Conservation (phyloP, 2,329 filamentous ascomycete species). For the Aspergillus sojae region DNA sequence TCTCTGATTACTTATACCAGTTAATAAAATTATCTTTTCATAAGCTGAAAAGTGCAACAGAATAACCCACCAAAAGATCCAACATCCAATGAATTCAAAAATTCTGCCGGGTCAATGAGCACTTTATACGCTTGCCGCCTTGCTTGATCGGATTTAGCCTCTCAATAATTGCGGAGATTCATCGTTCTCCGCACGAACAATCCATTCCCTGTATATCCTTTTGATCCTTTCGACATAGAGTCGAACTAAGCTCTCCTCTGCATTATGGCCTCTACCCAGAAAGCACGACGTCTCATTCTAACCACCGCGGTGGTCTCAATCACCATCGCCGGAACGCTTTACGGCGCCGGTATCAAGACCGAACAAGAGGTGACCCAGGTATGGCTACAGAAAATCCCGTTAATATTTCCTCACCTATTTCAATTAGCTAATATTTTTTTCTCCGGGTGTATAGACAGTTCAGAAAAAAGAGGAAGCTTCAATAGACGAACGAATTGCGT, state of each 20-base stretch:
- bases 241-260: neutral
- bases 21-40: rapidly evolving
- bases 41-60: neutral
- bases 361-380: conserved; percentile 57
- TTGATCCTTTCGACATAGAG: neutral
- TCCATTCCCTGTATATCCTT: neutral
- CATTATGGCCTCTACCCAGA: conserved; percentile 28
- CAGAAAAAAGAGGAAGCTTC: conserved; percentile 54
- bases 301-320: conserved; percentile 59
- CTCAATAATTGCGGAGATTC: neutral
- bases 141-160: neutral
- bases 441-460: neutral
- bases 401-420: neutral
- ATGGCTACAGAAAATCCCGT: conserved; percentile 16
- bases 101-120: neutral
- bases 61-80: neutral
- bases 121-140: neutral
- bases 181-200: neutral
- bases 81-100: neutral
- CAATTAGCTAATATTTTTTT: neutral
- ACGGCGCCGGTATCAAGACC: conserved; percentile 62
- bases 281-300: conserved; percentile 54
- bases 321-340: conserved; percentile 60
- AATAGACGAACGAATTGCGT: conserved; percentile 57
- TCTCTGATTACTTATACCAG: rapidly evolving